Conservation (phyloP, 805 yeast genomes). For the Yamadazyma phyllophila region DNA sequence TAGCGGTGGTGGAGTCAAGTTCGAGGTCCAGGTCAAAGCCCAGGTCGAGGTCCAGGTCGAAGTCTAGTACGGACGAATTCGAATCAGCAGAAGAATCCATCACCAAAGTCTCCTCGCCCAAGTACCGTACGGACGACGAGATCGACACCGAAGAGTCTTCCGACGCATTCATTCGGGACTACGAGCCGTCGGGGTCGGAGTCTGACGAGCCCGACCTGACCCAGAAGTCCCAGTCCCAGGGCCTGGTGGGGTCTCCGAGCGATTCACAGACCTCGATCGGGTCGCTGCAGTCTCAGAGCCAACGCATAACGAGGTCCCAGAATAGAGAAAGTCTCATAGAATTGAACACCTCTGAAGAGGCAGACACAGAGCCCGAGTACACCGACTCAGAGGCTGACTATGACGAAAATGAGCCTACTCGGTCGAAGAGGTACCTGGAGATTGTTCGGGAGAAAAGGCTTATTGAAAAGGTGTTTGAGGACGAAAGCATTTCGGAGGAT, state of each 20-base stretch:
- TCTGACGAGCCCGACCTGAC: not conserved
- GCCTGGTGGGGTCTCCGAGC: not conserved
- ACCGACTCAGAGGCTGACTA: not conserved
- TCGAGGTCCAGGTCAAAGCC: no score
- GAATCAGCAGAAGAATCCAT: slow-evolving; percentile 1
- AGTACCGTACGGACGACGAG: not conserved
- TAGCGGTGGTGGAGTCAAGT: not conserved
- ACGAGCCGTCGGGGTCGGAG: slow-evolving; percentile 3
- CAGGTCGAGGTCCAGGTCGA: no score
- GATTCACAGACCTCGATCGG: not conserved
- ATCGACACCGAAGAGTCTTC: not conserved
- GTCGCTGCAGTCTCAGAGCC: not conserved
- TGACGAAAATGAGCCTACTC: not conserved
- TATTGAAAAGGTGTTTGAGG: slow-evolving; percentile 6
- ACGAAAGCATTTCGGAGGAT: slow-evolving; percentile 1
- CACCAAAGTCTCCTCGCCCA: not conserved
- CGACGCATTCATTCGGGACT: slow-evolving; percentile 1
- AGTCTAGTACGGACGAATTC: slow-evolving; percentile 1
- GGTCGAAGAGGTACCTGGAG: slow-evolving; percentile 2
- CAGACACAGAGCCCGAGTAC: not conserved
- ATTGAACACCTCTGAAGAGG: not conserved
- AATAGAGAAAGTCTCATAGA: not conserved
- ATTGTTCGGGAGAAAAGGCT: slow-evolving; percentile 1
- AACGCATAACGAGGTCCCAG: not conserved
- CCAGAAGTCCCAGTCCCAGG: not conserved